phyloP scores from a whole-genome alignment of 441 rosid genomes.

The Brassica hybrid region DNA sequence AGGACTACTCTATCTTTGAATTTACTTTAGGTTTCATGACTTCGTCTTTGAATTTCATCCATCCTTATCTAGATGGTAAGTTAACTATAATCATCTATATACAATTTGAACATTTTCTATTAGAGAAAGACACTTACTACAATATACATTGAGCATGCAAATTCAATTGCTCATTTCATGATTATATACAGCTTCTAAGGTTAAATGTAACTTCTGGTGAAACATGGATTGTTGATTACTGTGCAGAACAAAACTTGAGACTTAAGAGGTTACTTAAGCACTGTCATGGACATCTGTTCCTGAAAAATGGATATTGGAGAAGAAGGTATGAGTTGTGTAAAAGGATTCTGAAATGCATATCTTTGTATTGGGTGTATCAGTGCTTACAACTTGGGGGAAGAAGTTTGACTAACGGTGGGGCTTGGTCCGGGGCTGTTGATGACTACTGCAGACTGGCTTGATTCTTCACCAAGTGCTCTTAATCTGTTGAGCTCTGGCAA shows the following conservation, averaged over 20 bases:
- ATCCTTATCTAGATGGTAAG: conserved; percentile 28
- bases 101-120: conserved; percentile 34
- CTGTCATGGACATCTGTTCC: conserved; percentile 20
- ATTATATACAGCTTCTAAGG: conserved; percentile 8
- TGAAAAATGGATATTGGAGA: conserved; percentile 24
- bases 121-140: conserved; percentile 1
- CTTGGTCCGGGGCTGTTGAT: conserved; percentile 41
- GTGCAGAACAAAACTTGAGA: conserved; percentile 24
- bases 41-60: background rate
- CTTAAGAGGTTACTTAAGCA: conserved; percentile 5
- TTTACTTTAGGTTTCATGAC: conserved; percentile 18
- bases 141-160: conserved; percentile 18
- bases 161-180: conserved; percentile 17
- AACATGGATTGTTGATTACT: conserved; percentile 29
- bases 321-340: conserved; percentile 20
- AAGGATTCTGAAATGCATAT: conserved; percentile 18
- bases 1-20: conserved; percentile 23
- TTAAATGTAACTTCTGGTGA: conserved; percentile 17
- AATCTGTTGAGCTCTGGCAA: conserved; percentile 79
- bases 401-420: conserved; percentile 38
- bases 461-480: conserved; percentile 70
- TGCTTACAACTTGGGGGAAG: conserved; percentile 39
- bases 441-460: conserved; percentile 38
- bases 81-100: conserved; percentile 23
- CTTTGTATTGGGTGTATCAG: conserved; percentile 16